Evolutionary conservation across 306 rosid species (phyloP).

Genomic region (Quillaja saponaria): DNA sequence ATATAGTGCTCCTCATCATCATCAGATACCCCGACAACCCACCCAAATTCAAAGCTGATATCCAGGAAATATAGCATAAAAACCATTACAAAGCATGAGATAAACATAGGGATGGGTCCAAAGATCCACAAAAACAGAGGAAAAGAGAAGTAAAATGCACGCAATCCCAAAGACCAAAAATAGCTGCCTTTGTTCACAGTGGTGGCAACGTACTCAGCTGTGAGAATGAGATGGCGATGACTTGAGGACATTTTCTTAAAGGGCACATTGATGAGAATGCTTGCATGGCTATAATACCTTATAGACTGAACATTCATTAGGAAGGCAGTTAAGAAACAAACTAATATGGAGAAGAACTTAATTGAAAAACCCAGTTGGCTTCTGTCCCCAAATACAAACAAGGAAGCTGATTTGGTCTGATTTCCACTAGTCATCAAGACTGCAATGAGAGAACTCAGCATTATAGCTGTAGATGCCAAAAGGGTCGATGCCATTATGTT

Average conservation of each 20-base stretch:
- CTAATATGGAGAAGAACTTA: slow-evolving; percentile 70
- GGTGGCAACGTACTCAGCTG: slow-evolving; percentile 62
- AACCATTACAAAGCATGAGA: slow-evolving; percentile 54
- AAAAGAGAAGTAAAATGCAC: slow-evolving; percentile 84
- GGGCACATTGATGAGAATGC: slow-evolving; percentile 78
- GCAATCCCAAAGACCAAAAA: slow-evolving; percentile 81
- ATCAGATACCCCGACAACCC: slow-evolving; percentile 38
- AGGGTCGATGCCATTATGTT: slow-evolving; percentile 95
- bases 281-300: slow-evolving; percentile 84
- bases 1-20: slow-evolving; percentile 12
- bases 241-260: slow-evolving; percentile 48
- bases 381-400: slow-evolving; percentile 44
- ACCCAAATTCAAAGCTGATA: slow-evolving; percentile 44
- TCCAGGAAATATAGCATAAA: slow-evolving; percentile 72
- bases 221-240: slow-evolving; percentile 42
- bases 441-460: slow-evolving; percentile 77
- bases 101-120: slow-evolving; percentile 80
- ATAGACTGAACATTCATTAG: slow-evolving; percentile 79
- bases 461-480: slow-evolving; percentile 84
- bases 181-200: slow-evolving; percentile 76
- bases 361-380: slow-evolving; percentile 48
- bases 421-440: slow-evolving; percentile 55
- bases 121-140: slow-evolving; percentile 88
- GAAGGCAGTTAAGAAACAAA: slow-evolving; percentile 72
- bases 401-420: neutral